Conservation (phyloP, 2,329 filamentous ascomycete genomes). For the Biscogniauxia sp. region DNA sequence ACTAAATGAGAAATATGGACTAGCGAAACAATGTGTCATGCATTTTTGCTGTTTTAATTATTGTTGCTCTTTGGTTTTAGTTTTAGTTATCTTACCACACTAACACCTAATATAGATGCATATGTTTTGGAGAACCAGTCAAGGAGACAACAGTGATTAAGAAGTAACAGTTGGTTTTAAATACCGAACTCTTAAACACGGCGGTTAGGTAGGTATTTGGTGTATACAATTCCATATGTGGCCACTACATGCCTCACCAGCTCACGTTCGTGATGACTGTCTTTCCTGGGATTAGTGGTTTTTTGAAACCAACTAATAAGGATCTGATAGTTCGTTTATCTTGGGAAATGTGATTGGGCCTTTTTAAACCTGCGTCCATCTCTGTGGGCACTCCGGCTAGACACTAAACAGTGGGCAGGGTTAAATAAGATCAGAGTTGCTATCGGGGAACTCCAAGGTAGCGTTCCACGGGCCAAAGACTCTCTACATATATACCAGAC, state of each 20-base stretch:
- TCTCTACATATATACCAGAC: too few relatives aligned
- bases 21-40: not conserved
- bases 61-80: not conserved
- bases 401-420: slow-evolving; percentile 2
- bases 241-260: not conserved
- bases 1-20: not conserved
- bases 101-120: too few relatives aligned
- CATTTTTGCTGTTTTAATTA: not conserved
- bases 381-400: slow-evolving; percentile 7
- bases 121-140: too few relatives aligned
- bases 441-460: not conserved
- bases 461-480: too few relatives aligned
- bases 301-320: slow-evolving; percentile 19
- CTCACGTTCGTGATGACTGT: not conserved
- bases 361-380: not conserved
- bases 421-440: slow-evolving; percentile 1
- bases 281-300: slow-evolving; percentile 21
- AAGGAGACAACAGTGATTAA: too few relatives aligned
- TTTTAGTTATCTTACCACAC: too few relatives aligned
- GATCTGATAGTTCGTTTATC: slow-evolving; percentile 14
- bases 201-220: too few relatives aligned
- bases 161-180: too few relatives aligned
- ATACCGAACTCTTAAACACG: not conserved
- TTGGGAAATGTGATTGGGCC: slow-evolving; percentile 23
- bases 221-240: not conserved